Evolutionary conservation across 345 rosid species (phyloP), one percentile per base, ranked within the genome.

Genomic region (Tarenaya hassleriana): DNA sequence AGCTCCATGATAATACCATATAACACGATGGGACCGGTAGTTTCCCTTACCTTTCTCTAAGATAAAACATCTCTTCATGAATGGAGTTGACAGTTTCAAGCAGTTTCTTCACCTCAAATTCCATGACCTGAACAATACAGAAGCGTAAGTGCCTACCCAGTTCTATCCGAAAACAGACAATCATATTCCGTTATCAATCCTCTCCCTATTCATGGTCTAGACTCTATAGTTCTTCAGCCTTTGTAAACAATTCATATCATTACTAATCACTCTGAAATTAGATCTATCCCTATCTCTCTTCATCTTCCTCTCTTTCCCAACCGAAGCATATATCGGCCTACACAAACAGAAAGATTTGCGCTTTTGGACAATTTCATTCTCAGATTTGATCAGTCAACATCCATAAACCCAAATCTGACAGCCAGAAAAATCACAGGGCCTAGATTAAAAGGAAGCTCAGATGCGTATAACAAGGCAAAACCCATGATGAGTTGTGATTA

Each of bases 61-160:
- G 70, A 41, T 66, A 66, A 54, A 53, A 66, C 70, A 66, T 66
- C 47, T 66, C 70, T 40, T 66, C 66, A 47, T 60, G 66, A 54
- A 66, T 66, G 10, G 70, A 60, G 5, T 54, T 66, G 5, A 60
- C 66, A 0, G 70, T 66, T 33, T 66, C 70, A 60, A 66, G 56
- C 13, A 66, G 70, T 6, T 61, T 66, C 70, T 66, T 66, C 0
- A 66, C 66, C 2, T 66, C 70, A 8, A 54, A 60, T 13, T 66
- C 70, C 66, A 66, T 53, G 1, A 54, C 55, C 70, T 66, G 56
- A 60, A 34, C 56, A 50, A 7, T 34, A 51, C 10, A 64, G 37
- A 12, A 4, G 48, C 29, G 13, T 64, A 37, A 52, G 50, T 44
- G 21, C 18, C 10, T 1, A 11, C 34, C 35, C 12, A n/a, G 12